Evolutionary conservation across 306 rosid genomes (phyloP).

Genomic region (Calophaca sinica): DNA sequence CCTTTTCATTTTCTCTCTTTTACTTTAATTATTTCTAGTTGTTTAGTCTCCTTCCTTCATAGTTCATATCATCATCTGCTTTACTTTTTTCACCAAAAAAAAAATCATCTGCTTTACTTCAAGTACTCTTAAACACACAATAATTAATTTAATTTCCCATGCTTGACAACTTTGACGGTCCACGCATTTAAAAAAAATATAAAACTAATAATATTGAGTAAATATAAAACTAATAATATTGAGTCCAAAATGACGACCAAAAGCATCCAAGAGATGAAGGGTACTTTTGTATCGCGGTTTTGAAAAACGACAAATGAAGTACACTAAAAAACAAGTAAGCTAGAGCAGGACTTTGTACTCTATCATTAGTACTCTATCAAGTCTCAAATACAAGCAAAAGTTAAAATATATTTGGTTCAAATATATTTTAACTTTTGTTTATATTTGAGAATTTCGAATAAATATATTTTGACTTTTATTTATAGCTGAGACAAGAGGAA

Average conservation of each 20-base stretch:
- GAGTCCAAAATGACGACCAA: conserved; percentile 38
- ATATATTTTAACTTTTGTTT: too few relatives aligned
- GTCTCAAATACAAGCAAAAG: too few relatives aligned
- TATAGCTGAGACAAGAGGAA: too few relatives aligned
- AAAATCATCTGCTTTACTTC: too few relatives aligned
- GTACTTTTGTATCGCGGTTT: background rate
- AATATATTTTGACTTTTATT: too few relatives aligned
- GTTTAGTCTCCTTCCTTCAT: background rate
- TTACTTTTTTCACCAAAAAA: too few relatives aligned
- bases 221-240: background rate
- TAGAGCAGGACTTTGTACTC: background rate
- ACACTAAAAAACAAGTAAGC: conserved; percentile 37
- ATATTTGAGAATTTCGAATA: too few relatives aligned
- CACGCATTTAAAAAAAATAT: too few relatives aligned
- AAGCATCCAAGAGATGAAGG: conserved; percentile 25
- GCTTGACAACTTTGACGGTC: conserved; percentile 9
- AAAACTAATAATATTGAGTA: conserved; percentile 16
- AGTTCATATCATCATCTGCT: background rate
- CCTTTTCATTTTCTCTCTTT: background rate
- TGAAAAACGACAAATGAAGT: conserved; percentile 44
- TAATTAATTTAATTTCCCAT: background rate
- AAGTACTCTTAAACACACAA: background rate
- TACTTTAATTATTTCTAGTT: background rate
- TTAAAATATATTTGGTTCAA: too few relatives aligned
- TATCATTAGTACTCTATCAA: too few relatives aligned